phyloP scores from a whole-genome alignment of 441 rosid genomes.

The Corymbia calophylla region DNA sequence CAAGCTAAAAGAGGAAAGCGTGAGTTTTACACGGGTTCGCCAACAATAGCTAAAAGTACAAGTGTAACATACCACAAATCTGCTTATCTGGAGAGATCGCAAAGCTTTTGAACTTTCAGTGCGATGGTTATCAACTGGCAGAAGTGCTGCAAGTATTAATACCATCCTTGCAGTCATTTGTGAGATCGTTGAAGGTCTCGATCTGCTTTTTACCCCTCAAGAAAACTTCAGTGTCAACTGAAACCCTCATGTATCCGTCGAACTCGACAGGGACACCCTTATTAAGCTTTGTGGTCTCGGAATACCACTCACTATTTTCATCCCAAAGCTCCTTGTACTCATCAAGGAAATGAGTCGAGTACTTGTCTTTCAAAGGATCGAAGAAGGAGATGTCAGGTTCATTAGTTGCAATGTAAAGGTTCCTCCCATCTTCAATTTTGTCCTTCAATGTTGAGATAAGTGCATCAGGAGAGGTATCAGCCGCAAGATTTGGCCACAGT shows the following conservation, averaged over 20 bases:
- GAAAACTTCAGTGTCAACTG: constrained; percentile 86
- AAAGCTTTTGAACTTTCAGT: neutral
- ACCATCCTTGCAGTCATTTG: constrained; percentile 84
- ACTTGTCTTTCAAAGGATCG: constrained; percentile 72
- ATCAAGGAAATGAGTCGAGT: constrained; percentile 70
- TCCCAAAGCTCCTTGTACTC: constrained; percentile 85
- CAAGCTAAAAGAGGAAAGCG: constrained; percentile 2
- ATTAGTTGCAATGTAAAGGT: constrained; percentile 72
- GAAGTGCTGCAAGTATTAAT: constrained; percentile 73
- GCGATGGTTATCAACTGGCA: constrained; percentile 29
- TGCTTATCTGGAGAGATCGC: neutral
- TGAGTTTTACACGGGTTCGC: constrained; percentile 14
- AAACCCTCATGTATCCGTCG: constrained; percentile 88
- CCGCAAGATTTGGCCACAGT: constrained; percentile 79
- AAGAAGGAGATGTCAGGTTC: constrained; percentile 67
- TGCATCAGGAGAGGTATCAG: constrained; percentile 68
- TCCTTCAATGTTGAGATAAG: constrained; percentile 58
- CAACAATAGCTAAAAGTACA: constrained; percentile 21
- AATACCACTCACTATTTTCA: constrained; percentile 83
- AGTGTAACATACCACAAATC: constrained; percentile 1
- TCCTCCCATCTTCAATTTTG: constrained; percentile 76
- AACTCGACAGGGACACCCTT: constrained; percentile 78
- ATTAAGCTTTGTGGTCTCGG: constrained; percentile 78
- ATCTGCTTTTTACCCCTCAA: constrained; percentile 92
- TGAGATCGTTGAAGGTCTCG: constrained; percentile 82